These are phyloP conservation scores for Discostella stelligera DNA, from an alignment of 352 stramenopile genomes.

Conservation along the genomic window DNA sequence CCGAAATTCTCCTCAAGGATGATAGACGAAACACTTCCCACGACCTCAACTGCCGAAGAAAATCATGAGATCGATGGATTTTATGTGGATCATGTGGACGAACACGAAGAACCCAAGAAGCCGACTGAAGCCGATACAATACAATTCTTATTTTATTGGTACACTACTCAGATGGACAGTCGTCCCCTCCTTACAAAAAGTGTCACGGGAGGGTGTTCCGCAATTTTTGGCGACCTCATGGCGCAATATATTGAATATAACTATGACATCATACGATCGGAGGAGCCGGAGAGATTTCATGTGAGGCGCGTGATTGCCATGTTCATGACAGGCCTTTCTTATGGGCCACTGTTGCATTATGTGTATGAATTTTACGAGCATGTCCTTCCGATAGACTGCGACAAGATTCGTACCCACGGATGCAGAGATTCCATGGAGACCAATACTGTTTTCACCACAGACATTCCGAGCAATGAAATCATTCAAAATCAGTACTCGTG, in stretches of 20 bases:
- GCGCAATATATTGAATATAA: slow-evolving; percentile 7
- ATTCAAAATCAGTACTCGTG: neutral
- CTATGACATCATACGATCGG: neutral
- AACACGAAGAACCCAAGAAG: neutral
- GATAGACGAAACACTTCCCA: neutral
- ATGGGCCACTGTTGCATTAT: slow-evolving; percentile 11
- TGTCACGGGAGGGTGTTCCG: slow-evolving; percentile 6
- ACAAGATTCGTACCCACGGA: neutral
- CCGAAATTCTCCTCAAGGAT: neutral
- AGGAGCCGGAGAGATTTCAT: neutral
- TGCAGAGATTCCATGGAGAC: neutral
- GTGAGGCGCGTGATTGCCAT: neutral
- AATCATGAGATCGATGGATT: neutral
- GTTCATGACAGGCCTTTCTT: slow-evolving; percentile 5
- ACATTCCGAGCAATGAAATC: neutral
- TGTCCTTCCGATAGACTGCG: neutral
- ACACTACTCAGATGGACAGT: slow-evolving; percentile 4
- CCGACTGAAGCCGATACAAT: neutral
- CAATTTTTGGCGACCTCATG: neutral
- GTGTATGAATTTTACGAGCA: slow-evolving; percentile 14
- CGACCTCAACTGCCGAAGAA: neutral
- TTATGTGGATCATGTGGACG: neutral
- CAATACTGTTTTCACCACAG: neutral
- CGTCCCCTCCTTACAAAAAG: slow-evolving; percentile 6
- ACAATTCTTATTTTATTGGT: neutral